Conservation (phyloP, 1,284 basidiomycete genomes). For the Cryptococcus amylolentus region DNA sequence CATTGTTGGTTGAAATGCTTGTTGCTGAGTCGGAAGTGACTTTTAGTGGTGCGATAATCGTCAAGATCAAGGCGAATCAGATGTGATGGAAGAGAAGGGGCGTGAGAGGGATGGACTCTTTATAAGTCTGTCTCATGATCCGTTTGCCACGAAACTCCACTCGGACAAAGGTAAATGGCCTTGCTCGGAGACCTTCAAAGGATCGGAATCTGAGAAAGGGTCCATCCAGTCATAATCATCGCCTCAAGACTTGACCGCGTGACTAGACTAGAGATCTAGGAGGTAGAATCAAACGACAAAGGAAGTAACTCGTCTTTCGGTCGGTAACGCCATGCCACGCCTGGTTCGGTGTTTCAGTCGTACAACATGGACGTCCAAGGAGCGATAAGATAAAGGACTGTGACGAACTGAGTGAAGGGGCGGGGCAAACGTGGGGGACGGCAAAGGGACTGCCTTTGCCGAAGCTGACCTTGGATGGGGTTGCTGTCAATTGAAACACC, state of each 20-base stretch:
- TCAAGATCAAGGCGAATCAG: not conserved
- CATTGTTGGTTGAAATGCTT: slow-evolving; percentile 6
- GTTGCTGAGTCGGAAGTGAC: not conserved
- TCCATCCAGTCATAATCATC: not conserved
- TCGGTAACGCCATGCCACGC: too few relatives aligned
- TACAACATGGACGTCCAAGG: not conserved
- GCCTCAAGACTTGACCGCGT: not conserved
- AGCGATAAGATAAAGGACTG: not conserved
- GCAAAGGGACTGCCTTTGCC: not conserved
- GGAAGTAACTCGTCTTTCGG: too few relatives aligned
- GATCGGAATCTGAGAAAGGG: too few relatives aligned
- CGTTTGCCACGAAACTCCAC: not conserved
- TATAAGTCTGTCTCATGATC: not conserved
- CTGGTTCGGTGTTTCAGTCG: too few relatives aligned
- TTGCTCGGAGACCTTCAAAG: too few relatives aligned
- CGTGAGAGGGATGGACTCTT: not conserved
- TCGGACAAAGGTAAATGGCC: not conserved
- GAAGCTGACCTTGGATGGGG: too few relatives aligned
- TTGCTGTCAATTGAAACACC: too few relatives aligned
- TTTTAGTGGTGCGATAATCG: not conserved
- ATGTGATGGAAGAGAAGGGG: not conserved
- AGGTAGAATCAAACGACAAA: too few relatives aligned
- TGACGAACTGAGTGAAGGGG: too few relatives aligned
- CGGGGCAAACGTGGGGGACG: not conserved
- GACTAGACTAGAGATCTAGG: too few relatives aligned